These are phyloP conservation scores for Parietaria judaica DNA, from an alignment of 306 rosid species.

Conservation along the genomic window DNA sequence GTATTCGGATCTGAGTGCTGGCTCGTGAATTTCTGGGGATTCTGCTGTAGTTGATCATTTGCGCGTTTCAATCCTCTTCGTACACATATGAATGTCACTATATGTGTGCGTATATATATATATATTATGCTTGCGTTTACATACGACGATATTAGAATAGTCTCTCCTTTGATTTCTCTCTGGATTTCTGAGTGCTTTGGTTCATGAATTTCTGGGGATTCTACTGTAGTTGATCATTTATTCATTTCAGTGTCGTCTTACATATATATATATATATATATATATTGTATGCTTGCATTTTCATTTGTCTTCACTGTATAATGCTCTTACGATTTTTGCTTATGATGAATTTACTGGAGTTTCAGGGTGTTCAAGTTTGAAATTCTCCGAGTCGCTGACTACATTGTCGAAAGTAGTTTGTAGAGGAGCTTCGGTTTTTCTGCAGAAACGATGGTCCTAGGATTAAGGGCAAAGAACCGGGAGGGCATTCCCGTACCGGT, in stretches of 20 bases:
- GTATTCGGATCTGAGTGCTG: constrained; percentile 40
- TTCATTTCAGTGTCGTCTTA: constrained; percentile 8
- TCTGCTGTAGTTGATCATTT: constrained; percentile 7
- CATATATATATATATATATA: background rate
- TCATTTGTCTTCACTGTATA: background rate
- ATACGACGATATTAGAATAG: background rate
- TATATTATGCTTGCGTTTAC: too few species aligned
- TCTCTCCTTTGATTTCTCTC: constrained; percentile 6
- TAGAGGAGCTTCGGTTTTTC: constrained; percentile 9
- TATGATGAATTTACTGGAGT: constrained; percentile 15
- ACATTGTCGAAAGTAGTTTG: constrained; percentile 25
- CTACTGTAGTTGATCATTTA: constrained; percentile 7
- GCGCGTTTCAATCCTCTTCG: constrained; percentile 11
- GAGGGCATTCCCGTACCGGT: constrained; percentile 45
- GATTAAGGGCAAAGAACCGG: constrained; percentile 60
- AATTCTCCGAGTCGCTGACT: background rate
- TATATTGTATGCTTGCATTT: background rate
- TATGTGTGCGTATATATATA: background rate
- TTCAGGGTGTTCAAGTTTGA: constrained; percentile 24
- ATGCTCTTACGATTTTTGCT: constrained; percentile 13
- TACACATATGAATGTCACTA: background rate
- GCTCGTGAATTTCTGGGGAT: background rate
- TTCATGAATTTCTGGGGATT: constrained; percentile 2
- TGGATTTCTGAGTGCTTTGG: constrained; percentile 21
- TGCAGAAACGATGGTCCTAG: constrained; percentile 48